Evolutionary conservation across 208 protist genomes (phyloP), one percentile per base, ranked within the genome.

Genomic region (Leishmania mexicana): DNA sequence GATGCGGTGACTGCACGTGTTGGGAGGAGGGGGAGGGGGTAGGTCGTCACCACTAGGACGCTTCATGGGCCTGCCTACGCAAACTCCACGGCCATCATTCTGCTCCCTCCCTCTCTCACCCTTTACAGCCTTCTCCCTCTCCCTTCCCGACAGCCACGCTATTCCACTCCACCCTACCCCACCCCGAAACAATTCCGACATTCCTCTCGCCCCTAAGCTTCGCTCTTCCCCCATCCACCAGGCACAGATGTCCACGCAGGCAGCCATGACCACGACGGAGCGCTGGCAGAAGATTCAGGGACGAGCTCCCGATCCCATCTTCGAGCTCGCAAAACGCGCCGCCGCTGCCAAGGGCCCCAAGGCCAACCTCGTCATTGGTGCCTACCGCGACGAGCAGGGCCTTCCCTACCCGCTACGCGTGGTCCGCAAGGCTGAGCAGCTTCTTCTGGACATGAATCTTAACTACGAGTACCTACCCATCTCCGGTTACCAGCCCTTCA

Each of bases 401-500:
- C 91, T 93, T 75, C 98, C 99, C n/a, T 95, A 96, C 72, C 96
- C 99, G 4, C 93, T 99, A 0, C 81, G 84, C 35, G 92, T 89
- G 28, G 97, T 99, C 13, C 86, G 88, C 58, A 94, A 99, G 88
- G 98, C 95, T 6, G 96, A 98, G 89, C 81, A 76, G 35, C 77
- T 51, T 15, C 65, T 98, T 21, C 21, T 96, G 13, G 88, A 92
- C 11, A 86, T 90, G 85, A 88, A 95, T 62, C 78, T 94, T 38
- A 80, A 99, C 92, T 98, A 99, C 85, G 99, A 99, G 88, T 99
- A 99, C 92, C 84, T 99, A 3, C 98, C 98, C 64, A 99, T 99
- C 80, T 84, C 89, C 60, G 99, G 99, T 71, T 87, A 94, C 68
- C 65, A 85, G 7, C 88, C 83, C 8, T 99, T 99, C 82, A 84